Evolutionary conservation across 441 rosid genomes (phyloP).

Genomic region (Pelargonium cotyledonis): DNA sequence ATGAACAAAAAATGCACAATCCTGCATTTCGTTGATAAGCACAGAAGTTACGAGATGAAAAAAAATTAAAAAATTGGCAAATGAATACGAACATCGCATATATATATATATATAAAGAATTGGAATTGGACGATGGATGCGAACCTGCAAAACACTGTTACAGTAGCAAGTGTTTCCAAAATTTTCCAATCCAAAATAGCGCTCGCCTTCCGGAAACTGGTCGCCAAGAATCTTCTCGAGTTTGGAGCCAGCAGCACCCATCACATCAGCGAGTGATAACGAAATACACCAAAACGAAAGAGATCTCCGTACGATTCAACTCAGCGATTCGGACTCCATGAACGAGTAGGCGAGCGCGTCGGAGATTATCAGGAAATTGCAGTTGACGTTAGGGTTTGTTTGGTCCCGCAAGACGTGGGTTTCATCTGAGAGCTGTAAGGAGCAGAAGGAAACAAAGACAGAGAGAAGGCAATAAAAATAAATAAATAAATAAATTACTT

Average conservation of each 20-base stretch:
- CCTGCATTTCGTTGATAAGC: too few relatives aligned
- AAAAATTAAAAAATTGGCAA: too few relatives aligned
- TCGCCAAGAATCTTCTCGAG: slow-evolving; percentile 99
- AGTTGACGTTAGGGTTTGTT: slow-evolving; percentile 17
- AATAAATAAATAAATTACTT: neutral
- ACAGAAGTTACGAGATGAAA: too few relatives aligned
- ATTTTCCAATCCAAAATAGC: slow-evolving; percentile 85
- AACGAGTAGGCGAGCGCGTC: neutral
- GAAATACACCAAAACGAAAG: too few relatives aligned
- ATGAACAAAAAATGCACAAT: too few relatives aligned
- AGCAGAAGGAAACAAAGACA: neutral
- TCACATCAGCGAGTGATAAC: slow-evolving; percentile 14
- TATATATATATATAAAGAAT: too few relatives aligned
- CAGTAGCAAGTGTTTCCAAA: slow-evolving; percentile 46
- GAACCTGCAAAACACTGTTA: slow-evolving; percentile 93
- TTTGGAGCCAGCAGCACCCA: slow-evolving; percentile 99
- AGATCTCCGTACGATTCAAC: slow-evolving; percentile 10
- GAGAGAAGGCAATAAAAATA: neutral
- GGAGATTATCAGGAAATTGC: neutral
- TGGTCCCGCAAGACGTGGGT: slow-evolving; percentile 7
- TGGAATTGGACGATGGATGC: neutral
- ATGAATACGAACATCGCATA: neutral
- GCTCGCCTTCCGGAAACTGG: slow-evolving; percentile 98
- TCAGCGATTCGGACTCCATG: neutral
- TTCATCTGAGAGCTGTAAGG: neutral